Base-by-base conservation (phyloP, 805 yeast genomes). In the Maudiozyma turicensis region DNA sequence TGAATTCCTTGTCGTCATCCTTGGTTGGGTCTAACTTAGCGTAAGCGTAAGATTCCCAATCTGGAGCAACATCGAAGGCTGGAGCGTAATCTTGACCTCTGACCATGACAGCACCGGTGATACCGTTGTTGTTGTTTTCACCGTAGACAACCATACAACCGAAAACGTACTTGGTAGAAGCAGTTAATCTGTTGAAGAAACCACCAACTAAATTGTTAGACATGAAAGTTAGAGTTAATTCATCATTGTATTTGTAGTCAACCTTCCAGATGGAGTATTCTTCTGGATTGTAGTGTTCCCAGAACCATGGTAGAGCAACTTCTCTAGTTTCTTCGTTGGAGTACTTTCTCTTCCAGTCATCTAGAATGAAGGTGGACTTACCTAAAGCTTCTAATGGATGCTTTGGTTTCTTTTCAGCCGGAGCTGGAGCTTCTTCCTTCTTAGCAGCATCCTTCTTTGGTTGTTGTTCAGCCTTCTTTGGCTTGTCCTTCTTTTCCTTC, bases 11-110 rank as follows among this genome's bases (percentile, higher is more conserved):
- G 77, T 78, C 86, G 67, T 80, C 93, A 58, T 78, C 80, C 59
- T 80, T 79, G 63, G 88, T 62, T 53, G 84, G 78, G 68, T 91
- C 97, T 65, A 91, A 77, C 76, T 86, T 82, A 67, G 80, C 73
- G 85, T 79, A 88, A 52, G 69, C 67, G 76, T 87, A 91, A 45
- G 96, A 87, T 76, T 91, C 98, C 95, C 95, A 89, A 75, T 93
- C 99, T 72, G 99, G 97, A 67, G 98, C 99, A 71, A 93, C 98
- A 58, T 91, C 86, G 67, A 91, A 88, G 55, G 96, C 99, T 71
- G 97, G 95, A 50, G 61, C 78, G 67, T 62, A 73, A 54, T 91
- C 96, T 73, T 91, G 87, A 65, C 99, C 99, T 77, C 98, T 89
- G 66, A 91, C 83, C 66, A 93, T 73, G 79, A 91, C 83, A 67